These are phyloP conservation scores for Dictyostelium capitatum DNA, from an alignment of 78 protist species.

Conservation along the genomic window DNA sequence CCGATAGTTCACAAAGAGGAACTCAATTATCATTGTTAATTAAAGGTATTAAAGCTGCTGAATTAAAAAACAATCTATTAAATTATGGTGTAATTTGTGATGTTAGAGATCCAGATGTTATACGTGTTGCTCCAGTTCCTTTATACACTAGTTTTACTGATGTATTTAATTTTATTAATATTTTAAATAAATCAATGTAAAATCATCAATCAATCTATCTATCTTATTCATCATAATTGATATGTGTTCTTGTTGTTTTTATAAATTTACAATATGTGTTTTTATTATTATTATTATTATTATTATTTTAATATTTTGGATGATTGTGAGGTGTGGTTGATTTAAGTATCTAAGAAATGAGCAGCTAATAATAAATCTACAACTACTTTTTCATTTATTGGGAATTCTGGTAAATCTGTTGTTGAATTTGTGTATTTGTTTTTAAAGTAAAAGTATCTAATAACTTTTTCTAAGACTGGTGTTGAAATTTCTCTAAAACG, in stretches of 20 bases:
- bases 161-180: constrained; percentile 68
- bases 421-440: constrained; percentile 82
- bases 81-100: constrained; percentile 89
- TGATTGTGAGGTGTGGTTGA: background rate
- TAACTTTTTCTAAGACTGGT: constrained; percentile 85
- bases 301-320: background rate
- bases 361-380: constrained; percentile 92
- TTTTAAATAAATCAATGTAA: constrained; percentile 49
- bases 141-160: constrained; percentile 92
- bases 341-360: constrained; percentile 90
- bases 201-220: no score
- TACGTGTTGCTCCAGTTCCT: constrained; percentile 95
- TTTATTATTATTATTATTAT: no score
- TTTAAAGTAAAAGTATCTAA: constrained; percentile 90
- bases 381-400: constrained; percentile 87
- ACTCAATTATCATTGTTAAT: constrained; percentile 86
- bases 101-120: constrained; percentile 85
- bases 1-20: constrained; percentile 83
- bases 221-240: background rate
- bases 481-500: constrained; percentile 86
- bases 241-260: no score
- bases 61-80: constrained; percentile 20
- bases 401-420: constrained; percentile 90
- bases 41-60: constrained; percentile 16
- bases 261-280: background rate